Conservation (phyloP, 768 basidiomycete species). For the Xanthoconium purpureum region DNA sequence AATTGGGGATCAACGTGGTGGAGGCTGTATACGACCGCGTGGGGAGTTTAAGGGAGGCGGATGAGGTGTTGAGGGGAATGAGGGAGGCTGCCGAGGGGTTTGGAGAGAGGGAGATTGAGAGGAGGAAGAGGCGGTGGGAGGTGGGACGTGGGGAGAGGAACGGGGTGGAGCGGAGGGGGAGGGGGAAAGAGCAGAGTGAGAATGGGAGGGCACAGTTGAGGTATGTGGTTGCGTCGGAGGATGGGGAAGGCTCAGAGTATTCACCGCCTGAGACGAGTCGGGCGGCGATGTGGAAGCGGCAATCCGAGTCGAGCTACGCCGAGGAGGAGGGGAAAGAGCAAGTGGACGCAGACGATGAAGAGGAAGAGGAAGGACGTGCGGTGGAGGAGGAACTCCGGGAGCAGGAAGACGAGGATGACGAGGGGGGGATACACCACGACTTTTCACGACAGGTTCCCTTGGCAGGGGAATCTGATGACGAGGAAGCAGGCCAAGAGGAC, state of each 20-base stretch:
- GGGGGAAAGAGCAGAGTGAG: background rate
- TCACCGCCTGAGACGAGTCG: constrained; percentile 28
- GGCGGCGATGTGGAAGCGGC: constrained; percentile 27
- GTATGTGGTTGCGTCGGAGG: constrained; percentile 13
- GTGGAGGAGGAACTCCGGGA: constrained; percentile 2
- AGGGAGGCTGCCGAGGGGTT: constrained; percentile 34
- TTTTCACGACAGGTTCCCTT: constrained; percentile 4
- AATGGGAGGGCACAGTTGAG: background rate
- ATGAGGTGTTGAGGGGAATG: constrained; percentile 39
- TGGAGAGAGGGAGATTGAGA: constrained; percentile 17
- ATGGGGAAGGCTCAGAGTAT: constrained; percentile 22
- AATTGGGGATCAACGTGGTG: constrained; percentile 41
- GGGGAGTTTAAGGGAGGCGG: constrained; percentile 37
- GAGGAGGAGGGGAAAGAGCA: background rate
- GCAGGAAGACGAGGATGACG: background rate
- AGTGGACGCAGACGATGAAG: background rate
- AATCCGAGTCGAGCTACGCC: background rate
- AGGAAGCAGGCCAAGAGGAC: background rate
- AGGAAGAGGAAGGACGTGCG: constrained; percentile 9
- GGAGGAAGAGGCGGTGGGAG: background rate
- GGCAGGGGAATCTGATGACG: background rate
- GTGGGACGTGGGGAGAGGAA: background rate
- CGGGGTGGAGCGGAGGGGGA: background rate
- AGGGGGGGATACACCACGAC: background rate
- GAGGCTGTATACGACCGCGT: constrained; percentile 35